phyloP scores from a whole-genome alignment of 495 filamentous ascomycete species.

The Lasiosphaeria miniovina region DNA sequence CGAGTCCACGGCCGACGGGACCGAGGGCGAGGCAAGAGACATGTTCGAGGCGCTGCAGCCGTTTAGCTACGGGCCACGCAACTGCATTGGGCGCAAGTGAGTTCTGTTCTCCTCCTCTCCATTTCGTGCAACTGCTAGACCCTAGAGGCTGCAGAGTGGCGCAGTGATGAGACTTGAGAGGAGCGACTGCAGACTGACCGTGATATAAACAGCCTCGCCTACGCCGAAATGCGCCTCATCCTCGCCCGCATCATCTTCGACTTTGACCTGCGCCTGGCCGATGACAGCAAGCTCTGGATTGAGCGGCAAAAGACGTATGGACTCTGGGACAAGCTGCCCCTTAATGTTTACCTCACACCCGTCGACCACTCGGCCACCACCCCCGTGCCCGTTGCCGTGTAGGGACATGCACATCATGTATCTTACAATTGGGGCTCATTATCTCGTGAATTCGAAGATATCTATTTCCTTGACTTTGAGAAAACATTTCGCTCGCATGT shows the following conservation, averaged over 20 bases:
- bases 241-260: constrained; percentile 38
- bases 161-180: neutral
- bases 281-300: constrained; percentile 30
- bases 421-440: too few relatives aligned
- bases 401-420: too few relatives aligned
- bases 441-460: too few relatives aligned
- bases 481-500: too few relatives aligned
- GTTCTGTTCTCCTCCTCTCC: neutral
- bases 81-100: constrained; percentile 44
- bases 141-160: too few relatives aligned
- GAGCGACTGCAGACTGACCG: neutral
- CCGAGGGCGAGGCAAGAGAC: neutral
- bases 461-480: too few relatives aligned
- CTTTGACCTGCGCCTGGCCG: constrained; percentile 35
- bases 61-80: constrained; percentile 36
- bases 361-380: constrained; percentile 4
- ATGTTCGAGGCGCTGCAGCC: constrained; percentile 25
- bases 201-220: constrained; percentile 30
- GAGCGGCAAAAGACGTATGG: constrained; percentile 25
- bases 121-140: neutral
- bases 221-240: constrained; percentile 43
- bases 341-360: constrained; percentile 31
- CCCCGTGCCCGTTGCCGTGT: too few relatives aligned
- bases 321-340: constrained; percentile 38
- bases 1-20: constrained; percentile 16